Percentiles rank a stretch among this genome's conserved stretches.
Evolutionary conservation across 345 rosid species (phyloP).

Genomic region (Lagerstroemia speciosa): DNA sequence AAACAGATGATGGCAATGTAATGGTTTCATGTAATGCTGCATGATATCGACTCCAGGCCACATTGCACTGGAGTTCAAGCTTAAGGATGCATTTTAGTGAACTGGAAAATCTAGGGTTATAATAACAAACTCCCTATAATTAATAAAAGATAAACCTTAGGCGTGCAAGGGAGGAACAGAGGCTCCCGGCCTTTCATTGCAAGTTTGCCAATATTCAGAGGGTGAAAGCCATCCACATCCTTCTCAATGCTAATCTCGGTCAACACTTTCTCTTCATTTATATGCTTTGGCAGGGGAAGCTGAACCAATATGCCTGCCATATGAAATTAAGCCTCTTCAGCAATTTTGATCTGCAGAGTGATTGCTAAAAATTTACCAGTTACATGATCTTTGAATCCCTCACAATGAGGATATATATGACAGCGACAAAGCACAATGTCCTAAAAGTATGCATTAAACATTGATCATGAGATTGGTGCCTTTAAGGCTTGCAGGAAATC

Average conservation of each 20-base stretch:
- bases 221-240: conserved; percentile 98
- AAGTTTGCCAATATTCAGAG: conserved; percentile 85
- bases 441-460: not conserved
- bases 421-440: not conserved
- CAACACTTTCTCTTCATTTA: conserved; percentile 75
- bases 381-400: not conserved
- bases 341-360: not conserved
- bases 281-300: conserved; percentile 81
- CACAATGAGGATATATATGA: not conserved
- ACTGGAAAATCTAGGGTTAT: not conserved
- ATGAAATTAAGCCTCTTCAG: not conserved
- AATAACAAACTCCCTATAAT: not conserved
- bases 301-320: conserved; percentile 77
- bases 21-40: not conserved
- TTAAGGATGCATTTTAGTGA: not conserved
- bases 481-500: not conserved
- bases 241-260: conserved; percentile 66
- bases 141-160: conserved; percentile 47
- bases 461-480: not conserved
- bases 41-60: not conserved
- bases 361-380: not conserved
- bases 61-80: not conserved
- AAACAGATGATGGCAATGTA: not conserved
- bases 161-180: conserved; percentile 87
- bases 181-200: conserved; percentile 98